Conservation (phyloP, 1,139 yeast species). For the Scheffersomyces cryptocercus region DNA sequence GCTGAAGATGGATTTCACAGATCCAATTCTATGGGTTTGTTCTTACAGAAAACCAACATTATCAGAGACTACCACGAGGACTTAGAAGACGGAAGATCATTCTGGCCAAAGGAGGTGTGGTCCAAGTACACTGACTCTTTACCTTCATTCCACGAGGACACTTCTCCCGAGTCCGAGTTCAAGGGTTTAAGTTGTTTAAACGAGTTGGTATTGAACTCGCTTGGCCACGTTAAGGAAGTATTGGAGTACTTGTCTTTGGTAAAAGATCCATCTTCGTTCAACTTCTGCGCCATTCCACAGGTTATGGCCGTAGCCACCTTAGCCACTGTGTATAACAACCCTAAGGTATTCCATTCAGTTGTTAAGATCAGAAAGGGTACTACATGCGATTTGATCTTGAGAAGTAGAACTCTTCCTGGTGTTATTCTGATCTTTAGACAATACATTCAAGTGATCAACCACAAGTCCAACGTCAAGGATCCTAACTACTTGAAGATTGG, state of each 20-base stretch:
- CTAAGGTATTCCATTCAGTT: slow-evolving; percentile 63
- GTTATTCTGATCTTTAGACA: slow-evolving; percentile 74
- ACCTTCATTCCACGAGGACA: slow-evolving; percentile 53
- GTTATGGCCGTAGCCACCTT: slow-evolving; percentile 98
- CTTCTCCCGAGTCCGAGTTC: slow-evolving; percentile 42
- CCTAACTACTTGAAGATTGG: slow-evolving; percentile 87
- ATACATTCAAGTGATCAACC: slow-evolving; percentile 76
- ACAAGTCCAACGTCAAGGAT: slow-evolving; percentile 74
- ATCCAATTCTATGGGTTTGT: slow-evolving; percentile 90
- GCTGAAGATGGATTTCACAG: slow-evolving; percentile 53
- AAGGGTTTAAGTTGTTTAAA: slow-evolving; percentile 73
- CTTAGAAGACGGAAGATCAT: slow-evolving; percentile 85
- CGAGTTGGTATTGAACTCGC: slow-evolving; percentile 78
- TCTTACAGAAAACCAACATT: slow-evolving; percentile 92
- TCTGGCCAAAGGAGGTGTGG: slow-evolving; percentile 98
- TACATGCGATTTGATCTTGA: slow-evolving; percentile 73
- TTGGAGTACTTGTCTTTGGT: slow-evolving; percentile 75
- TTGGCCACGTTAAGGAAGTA: slow-evolving; percentile 76
- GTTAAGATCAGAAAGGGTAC: slow-evolving; percentile 94
- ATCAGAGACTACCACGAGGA: slow-evolving; percentile 96
- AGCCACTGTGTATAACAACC: slow-evolving; percentile 82
- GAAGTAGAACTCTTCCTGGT: slow-evolving; percentile 72
- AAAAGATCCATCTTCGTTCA: slow-evolving; percentile 80
- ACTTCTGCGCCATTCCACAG: slow-evolving; percentile 96
- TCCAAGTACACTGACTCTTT: slow-evolving; percentile 67